A percentile compares a stretch with the other conserved stretches of the same genome.
These are phyloP conservation scores for Macrophomina phaseolina DNA, from an alignment of 2,329 filamentous ascomycete species.

Conservation along the genomic window DNA sequence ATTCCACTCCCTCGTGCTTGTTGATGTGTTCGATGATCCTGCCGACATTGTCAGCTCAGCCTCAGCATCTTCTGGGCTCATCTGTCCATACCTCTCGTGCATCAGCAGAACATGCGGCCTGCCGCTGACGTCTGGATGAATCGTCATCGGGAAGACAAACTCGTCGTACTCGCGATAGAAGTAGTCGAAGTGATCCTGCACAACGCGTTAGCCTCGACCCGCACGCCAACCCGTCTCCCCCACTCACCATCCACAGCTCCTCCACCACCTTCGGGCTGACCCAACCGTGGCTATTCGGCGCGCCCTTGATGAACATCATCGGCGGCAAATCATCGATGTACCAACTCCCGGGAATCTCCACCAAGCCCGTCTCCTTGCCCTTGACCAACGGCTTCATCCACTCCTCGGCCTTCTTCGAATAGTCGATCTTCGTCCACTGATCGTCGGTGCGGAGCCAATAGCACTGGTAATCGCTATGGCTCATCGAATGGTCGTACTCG, in stretches of 20 bases:
- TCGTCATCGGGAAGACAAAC: conserved; percentile 78
- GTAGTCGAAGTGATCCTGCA: conserved; percentile 68
- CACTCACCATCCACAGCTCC: conserved; percentile 60
- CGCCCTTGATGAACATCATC: conserved; percentile 75
- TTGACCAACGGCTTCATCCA: conserved; percentile 71
- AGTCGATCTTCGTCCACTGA: conserved; percentile 72
- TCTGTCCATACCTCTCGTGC: conserved; percentile 65
- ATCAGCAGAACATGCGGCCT: conserved; percentile 74
- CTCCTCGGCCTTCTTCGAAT: conserved; percentile 63
- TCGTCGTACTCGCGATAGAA: conserved; percentile 79
- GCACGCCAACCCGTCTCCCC: conserved; percentile 40
- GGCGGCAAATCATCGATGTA: conserved; percentile 66
- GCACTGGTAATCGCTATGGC: conserved; percentile 67
- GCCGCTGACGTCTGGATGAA: conserved; percentile 70
- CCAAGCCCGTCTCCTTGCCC: conserved; percentile 65
- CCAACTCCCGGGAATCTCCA: conserved; percentile 71
- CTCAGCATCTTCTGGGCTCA: not conserved
- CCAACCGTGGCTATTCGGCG: conserved; percentile 69
- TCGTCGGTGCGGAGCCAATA: conserved; percentile 70
- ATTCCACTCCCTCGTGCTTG: conserved; percentile 66
- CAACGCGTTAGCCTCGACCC: conserved; percentile 58
- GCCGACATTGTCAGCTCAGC: conserved; percentile 14
- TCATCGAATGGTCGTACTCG: conserved; percentile 73
- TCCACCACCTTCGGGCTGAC: conserved; percentile 64
- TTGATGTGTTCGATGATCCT: conserved; percentile 73